Evolutionary conservation across 305 asterid genomes (phyloP), one percentile per base, ranked within the genome.

Genomic region (Fraxinus sp.): DNA sequence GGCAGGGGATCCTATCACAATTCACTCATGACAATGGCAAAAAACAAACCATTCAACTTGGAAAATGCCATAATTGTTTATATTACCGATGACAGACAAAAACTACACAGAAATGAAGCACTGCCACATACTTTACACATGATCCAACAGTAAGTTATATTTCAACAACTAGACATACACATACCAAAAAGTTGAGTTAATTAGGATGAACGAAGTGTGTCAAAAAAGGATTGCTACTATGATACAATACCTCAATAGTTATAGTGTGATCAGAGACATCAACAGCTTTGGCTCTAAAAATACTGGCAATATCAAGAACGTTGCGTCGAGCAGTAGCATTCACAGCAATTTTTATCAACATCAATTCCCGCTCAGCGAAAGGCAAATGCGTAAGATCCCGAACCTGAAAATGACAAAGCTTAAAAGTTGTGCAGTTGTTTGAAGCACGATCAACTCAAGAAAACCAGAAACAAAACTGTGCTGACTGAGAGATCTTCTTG

Each of bases 231-330:
- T 39, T 64, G 84, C 32, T 74, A 13, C 62, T 36, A 82, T 14
- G 80, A 83, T 41, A 83, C 73, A 30, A 75, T 86, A 91, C 98
- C 98, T 93, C 97, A 5, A 95, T 95, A 80, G 98, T 95, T 71
- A 93, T 92, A 77, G 98, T 95, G 88, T 93, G 98, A 87, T 92
- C 98, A 82, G 98, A 95, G 80, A 95, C 97, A 86, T 95, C 98
- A 86, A 94, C 95, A 81, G 98, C 97, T 88, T 92, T 95, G 78
- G 98, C 98, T 87, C 98, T 91, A 87, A 95, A 95, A 85, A 93
- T 95, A 89, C 98, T 95, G 55, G 98, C 98, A 84, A 95, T 95
- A 83, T 93, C 98, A 55, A 95, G 98, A 85, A 95, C 98, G 85
- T 89, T 92, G 77, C 98, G 92, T 0, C 98, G 92, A 36, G 98